Base-by-base conservation (phyloP, 2,329 filamentous ascomycete genomes). In the Rugonectria rugulosa region DNA sequence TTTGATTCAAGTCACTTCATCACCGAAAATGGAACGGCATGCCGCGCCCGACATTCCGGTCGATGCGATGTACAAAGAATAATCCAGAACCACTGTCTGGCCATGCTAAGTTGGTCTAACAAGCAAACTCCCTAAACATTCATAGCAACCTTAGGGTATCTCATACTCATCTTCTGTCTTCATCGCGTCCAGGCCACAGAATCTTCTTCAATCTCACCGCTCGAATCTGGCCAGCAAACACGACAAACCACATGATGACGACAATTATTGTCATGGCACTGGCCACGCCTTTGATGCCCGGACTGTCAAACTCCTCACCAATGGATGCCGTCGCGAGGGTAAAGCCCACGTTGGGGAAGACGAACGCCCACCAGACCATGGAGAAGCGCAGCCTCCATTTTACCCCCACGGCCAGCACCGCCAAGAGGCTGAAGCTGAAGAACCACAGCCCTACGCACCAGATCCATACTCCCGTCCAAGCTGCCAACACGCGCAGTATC, bases 391-490 rank as follows among this genome's bases (percentile, higher is more conserved):
- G 37, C 21, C 48, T 64, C 53, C 53, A 60, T 10, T 52, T 56
- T 1, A 56, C 14, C 1, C 52, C 53, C 2, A 60, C 57, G 1
- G 57, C 57, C 8, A 68, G 14, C 0, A 65, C 65, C 1, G 68
- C 61, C 11, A 69, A 43, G 1, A 67, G 46, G 2, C 58, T 65
- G 12, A 70, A 65, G 1, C 57, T 57, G 29, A 68, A 68, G 44
- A 69, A 66, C 67, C 67, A 69, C 19, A 69, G 61, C 0, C 53
- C 63, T 5, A 69, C 58, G 11, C 66, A 65, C 67, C 67, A 69
- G 23, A 69, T 65, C 60, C 65, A 69, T 27, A 69, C 55, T 0
- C 62, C 47, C 14, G 59, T 41, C 66, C 67, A 70, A 3, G 60
- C 60, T 3, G 66, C 64, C 43, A 66, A 2, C 26, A 70, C 56